Conservation (phyloP, 2,329 filamentous ascomycete genomes). For the Cadophora sp. region DNA sequence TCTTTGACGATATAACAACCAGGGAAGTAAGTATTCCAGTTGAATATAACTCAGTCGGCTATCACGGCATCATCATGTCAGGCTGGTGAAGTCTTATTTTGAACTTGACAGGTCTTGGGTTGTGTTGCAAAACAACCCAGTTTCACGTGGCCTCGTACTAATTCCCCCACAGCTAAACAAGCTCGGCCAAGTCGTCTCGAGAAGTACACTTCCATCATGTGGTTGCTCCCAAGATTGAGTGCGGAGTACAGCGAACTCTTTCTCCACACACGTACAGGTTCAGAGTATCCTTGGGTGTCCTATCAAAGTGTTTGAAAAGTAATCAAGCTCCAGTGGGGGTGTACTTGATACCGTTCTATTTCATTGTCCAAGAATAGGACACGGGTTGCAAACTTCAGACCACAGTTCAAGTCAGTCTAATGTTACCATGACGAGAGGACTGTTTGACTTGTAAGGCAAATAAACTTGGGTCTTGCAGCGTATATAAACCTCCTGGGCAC, state of each 20-base stretch:
- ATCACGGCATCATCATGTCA: neutral
- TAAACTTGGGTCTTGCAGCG: neutral
- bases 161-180: neutral
- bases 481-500: neutral
- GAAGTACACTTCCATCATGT: neutral
- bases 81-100: neutral
- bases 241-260: neutral
- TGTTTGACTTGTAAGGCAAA: neutral
- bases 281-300: neutral
- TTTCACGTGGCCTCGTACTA: neutral
- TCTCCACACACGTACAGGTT: neutral
- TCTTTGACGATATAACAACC: neutral
- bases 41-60: neutral
- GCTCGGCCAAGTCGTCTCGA: constrained; percentile 5
- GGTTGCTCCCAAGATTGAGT: neutral
- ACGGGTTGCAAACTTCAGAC: neutral
- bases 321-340: neutral
- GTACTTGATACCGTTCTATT: neutral
- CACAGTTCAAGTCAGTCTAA: neutral
- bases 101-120: constrained; percentile 6
- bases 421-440: neutral
- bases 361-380: neutral
- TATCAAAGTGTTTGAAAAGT: neutral
- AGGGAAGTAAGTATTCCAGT: neutral
- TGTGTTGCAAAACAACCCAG: neutral